phyloP scores from a whole-genome alignment of 139 green algal species.

The Zygnema cylindricum region DNA sequence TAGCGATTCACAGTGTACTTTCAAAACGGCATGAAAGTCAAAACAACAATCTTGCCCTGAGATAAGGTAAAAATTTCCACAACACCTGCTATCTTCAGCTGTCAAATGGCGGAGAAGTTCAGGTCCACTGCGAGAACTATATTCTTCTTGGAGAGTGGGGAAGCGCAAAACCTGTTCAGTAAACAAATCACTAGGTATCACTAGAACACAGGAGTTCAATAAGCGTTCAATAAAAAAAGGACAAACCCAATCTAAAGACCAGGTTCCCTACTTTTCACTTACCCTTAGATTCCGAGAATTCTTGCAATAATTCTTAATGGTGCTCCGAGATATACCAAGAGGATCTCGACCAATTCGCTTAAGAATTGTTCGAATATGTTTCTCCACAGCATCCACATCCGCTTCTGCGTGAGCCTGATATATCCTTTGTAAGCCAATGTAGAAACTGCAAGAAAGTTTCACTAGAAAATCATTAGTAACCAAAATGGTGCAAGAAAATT shows the following conservation, averaged over 20 bases:
- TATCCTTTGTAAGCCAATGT: slow-evolving; percentile 83
- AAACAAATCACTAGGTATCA: background rate
- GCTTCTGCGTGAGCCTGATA: slow-evolving; percentile 81
- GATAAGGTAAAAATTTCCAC: too few relatives aligned
- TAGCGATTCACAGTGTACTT: too few relatives aligned
- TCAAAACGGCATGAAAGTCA: too few relatives aligned
- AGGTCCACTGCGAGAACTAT: slow-evolving; percentile 28
- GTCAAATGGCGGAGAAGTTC: slow-evolving; percentile 25
- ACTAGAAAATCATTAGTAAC: background rate
- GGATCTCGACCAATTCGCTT: slow-evolving; percentile 65
- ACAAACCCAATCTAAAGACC: background rate
- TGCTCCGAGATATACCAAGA: slow-evolving; percentile 62
- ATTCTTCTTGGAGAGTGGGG: slow-evolving; percentile 73
- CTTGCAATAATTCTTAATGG: slow-evolving; percentile 80
- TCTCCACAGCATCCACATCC: slow-evolving; percentile 75
- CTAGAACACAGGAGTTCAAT: too few relatives aligned
- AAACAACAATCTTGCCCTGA: too few relatives aligned
- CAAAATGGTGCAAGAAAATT: slow-evolving; percentile 26
- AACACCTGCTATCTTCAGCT: slow-evolving; percentile 54
- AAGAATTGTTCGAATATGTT: slow-evolving; percentile 66
- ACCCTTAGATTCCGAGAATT: slow-evolving; percentile 79
- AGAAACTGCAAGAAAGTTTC: slow-evolving; percentile 63
- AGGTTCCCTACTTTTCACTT: background rate
- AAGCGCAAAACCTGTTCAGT: slow-evolving; percentile 65
- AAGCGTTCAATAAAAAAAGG: background rate